Evolutionary conservation across 2,329 filamentous ascomycete genomes (phyloP), one percentile per base, ranked within the genome.

Genomic region (Chalaropsis thielavioides): DNA sequence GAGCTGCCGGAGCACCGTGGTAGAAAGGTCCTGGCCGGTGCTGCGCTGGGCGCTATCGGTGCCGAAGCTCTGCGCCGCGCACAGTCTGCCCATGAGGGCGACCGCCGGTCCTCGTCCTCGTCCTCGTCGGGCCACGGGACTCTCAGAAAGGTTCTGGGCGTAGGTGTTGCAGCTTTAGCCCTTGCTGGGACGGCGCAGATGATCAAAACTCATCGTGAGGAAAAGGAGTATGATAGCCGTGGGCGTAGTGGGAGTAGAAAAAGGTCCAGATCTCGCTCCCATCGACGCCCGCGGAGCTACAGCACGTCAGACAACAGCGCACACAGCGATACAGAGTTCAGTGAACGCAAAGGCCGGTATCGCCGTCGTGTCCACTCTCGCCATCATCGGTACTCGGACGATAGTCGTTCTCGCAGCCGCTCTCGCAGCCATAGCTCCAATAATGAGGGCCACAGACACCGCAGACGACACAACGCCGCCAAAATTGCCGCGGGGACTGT

Each of bases 111-210:
- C 27, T 38, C 54, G 3, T 19, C 22, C 10, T 79, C 81, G 11
- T 38, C 54, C 1, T 19, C 22, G 5, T 79, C 81, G 11, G 82
- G 84, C 3, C 76, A 78, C 51, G 76, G 77, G 51, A 78, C 78
- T 61, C 75, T 86, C 64, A 84, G 84, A 72, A 84, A 82, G 1
- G 83, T 83, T 24, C 75, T 86, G 24, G 84, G 83, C 40, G 77
- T 86, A 51, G 84, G 84, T 8, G 83, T 83, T 10, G 83, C 84
- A 24, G 83, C 83, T 17, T 76, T 86, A 27, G 84, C 83, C 7
- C 81, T 84, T 22, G 83, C 83, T 2, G 84, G 83, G n/a, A 83
- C 83, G 4, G 79, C 83, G 68, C 85, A 86, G 71, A 85, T 85
- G 70, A 81, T 82, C 71, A 80, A 85, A 68, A 79, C 80, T 69